Evolutionary conservation across 164 flowering plant genomes (phyloP), one percentile per base, ranked within the genome.

Genomic region (Vitis riparia): DNA sequence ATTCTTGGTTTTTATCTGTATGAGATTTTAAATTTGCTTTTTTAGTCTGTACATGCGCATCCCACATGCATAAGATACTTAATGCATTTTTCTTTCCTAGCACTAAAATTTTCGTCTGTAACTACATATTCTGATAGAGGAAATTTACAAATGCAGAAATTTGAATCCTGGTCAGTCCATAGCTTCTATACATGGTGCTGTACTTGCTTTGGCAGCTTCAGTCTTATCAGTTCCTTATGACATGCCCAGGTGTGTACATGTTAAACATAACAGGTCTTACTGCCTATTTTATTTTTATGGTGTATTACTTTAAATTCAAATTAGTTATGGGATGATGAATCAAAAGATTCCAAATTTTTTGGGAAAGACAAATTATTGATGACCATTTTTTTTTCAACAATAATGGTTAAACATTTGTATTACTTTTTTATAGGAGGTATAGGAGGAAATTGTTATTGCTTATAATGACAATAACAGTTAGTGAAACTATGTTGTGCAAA

Each of bases 211-310:
- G 86, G 91, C 86, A 64, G 99, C 99, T 76, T 90, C 89, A 63
- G 94, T 91, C 16, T 75, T 95, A 60, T 95, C 99, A 50, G 94
- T 92, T 66, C 98, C 99, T 50, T 93, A 95, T 75, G 99, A 95
- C 74, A 95, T 95, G 91, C 96, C 99, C 71, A 91, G 99, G 99
- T 95, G 68, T 30, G 68, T 58, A 9, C 30, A 14, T 2, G 60
- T 70, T 12, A 11, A 27, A 19, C 16, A 56, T 9, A 66, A 52
- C 32, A 16, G 53, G 11, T 23, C 51, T 17, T 63, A 17, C 53
- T 1, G 19, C 9, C 1, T 13, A 15, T 55, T 52, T 15, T 14
- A 30, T 11, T 19, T 50, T 56, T 16, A 47, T 64, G 57, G 23
- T 70, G 55, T 55, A 47, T 2, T 49, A 50, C 23, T 16, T 16